Evolutionary conservation across 352 stramenopile species (phyloP).

Genomic region (Phytophthora crassamura): DNA sequence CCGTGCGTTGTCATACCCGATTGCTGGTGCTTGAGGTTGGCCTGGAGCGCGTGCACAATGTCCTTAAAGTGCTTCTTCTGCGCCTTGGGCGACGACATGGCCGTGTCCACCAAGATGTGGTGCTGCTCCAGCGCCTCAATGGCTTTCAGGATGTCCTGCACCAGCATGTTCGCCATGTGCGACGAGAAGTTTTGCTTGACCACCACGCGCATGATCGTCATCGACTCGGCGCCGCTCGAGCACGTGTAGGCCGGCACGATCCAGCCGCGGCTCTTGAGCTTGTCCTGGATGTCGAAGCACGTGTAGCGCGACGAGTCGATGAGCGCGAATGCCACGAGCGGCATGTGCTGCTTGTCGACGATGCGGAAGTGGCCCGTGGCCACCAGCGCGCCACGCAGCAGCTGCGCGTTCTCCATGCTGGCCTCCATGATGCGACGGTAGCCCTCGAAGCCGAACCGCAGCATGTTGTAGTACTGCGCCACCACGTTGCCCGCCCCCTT

Average conservation of each 20-base stretch:
- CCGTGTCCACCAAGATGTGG: slow-evolving; percentile 73
- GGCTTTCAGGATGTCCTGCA: slow-evolving; percentile 86
- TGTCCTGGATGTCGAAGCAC: slow-evolving; percentile 93
- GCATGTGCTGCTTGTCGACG: slow-evolving; percentile 92
- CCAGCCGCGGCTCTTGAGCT: slow-evolving; percentile 86
- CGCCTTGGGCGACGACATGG: slow-evolving; percentile 82
- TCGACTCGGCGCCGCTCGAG: slow-evolving; percentile 77
- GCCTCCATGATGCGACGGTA: slow-evolving; percentile 91
- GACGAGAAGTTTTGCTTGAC: slow-evolving; percentile 92
- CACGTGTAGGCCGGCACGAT: slow-evolving; percentile 92
- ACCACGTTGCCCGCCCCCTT: slow-evolving; percentile 91
- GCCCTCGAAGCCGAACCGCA: slow-evolving; percentile 91
- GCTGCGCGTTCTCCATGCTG: slow-evolving; percentile 88
- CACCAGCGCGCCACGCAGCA: slow-evolving; percentile 76
- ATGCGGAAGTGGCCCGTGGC: slow-evolving; percentile 89
- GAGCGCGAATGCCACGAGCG: slow-evolving; percentile 87
- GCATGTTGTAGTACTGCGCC: slow-evolving; percentile 94
- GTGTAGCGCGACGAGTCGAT: slow-evolving; percentile 84
- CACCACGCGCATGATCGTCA: slow-evolving; percentile 92
- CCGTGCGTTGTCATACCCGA: slow-evolving; percentile 81
- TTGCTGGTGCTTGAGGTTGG: slow-evolving; percentile 78
- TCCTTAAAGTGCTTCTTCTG: slow-evolving; percentile 74
- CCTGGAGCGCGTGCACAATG: slow-evolving; percentile 69
- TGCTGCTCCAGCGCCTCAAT: slow-evolving; percentile 86
- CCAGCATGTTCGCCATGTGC: slow-evolving; percentile 90